Base-by-base conservation (phyloP, 495 filamentous ascomycete genomes). In the Hypoxylon fuscum region DNA sequence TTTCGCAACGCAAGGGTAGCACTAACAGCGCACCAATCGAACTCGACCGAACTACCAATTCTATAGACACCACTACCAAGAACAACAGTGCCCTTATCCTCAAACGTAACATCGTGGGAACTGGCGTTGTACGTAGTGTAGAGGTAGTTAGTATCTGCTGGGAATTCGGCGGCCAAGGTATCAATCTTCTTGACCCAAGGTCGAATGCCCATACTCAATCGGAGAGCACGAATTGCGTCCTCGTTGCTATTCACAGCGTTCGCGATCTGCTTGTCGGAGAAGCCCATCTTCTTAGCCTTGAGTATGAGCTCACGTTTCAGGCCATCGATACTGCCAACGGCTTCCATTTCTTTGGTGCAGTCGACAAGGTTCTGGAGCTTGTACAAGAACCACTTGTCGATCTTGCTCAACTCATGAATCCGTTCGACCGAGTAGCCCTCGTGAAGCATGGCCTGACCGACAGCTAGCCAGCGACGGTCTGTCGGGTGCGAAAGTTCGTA, bases 61-160 rank as follows among this genome's bases (percentile, higher is more conserved):
- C 94, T 86, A 83, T 98, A 98, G 7, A 97, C 94, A 74, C 94
- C 94, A 74, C 89, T 93, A 40, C 94, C 94, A 23, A 97, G 87
- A 48, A 98, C 90, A 51, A 97, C 77, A 55, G 87, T 91, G 35
- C 92, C 92, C 70, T 97, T 92, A 72, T 97, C 93, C 68, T 98
- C 89, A 62, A 98, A 98, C 37, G 86, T 90, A 15, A 98, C 90
- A 77, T 98, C 94, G 75, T 98, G 94, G 15, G 89, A 85, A n/a
- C 90, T 88, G 40, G 93, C 94, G 68, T 98, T 98, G 80, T 98
- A 98, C 41, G 94, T 98, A 9, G 94, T 98, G 79, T 97, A 97
- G 22, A 97, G 86, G 74, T 97, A 97, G 81, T 97, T 97, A 62
- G 93, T 96, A 59, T 94, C 86, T 50, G 94, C 93, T n/a, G 95